A percentile compares a stretch with the other conserved stretches of the same genome.
Evolutionary conservation across 1,139 yeast species (phyloP).

Genomic region (Blastobotrys arbuscula): DNA sequence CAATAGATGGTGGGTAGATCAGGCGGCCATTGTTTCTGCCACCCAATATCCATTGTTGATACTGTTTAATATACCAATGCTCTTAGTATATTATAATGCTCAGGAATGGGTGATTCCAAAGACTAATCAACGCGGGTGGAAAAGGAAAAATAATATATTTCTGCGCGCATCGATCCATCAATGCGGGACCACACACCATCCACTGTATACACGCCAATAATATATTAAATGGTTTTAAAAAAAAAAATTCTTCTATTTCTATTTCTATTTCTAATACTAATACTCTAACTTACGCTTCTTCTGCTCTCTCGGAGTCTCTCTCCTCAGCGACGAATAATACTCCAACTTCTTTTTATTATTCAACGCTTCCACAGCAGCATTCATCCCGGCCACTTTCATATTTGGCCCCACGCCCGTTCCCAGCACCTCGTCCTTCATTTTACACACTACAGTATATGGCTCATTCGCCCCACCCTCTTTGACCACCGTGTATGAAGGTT

Average conservation of each 20-base stretch:
- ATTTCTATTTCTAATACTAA: background rate
- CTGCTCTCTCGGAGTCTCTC: conserved; percentile 48
- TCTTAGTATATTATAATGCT: too few species aligned
- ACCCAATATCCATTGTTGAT: too few species aligned
- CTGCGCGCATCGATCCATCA: too few species aligned
- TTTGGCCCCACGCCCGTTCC: conserved; percentile 60
- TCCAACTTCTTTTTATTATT: conserved; percentile 54
- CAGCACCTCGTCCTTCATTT: conserved; percentile 45
- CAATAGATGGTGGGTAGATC: conserved; percentile 1
- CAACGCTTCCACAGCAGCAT: conserved; percentile 70
- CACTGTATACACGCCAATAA: too few species aligned
- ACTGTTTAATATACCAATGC: too few species aligned
- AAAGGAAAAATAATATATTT: too few species aligned
- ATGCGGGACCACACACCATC: too few species aligned
- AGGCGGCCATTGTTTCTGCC: conserved; percentile 3
- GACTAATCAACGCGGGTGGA: too few species aligned
- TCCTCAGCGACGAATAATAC: conserved; percentile 55
- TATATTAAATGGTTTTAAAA: too few species aligned
- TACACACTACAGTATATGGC: conserved; percentile 60
- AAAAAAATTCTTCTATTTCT: background rate
- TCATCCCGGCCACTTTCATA: conserved; percentile 57
- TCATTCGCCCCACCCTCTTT: conserved; percentile 47
- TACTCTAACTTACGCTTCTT: background rate
- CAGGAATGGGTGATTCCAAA: too few species aligned
- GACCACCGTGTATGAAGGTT: conserved; percentile 54